Evolutionary conservation across 805 yeast species (phyloP).

Genomic region (Hanseniaspora occidentalis): DNA sequence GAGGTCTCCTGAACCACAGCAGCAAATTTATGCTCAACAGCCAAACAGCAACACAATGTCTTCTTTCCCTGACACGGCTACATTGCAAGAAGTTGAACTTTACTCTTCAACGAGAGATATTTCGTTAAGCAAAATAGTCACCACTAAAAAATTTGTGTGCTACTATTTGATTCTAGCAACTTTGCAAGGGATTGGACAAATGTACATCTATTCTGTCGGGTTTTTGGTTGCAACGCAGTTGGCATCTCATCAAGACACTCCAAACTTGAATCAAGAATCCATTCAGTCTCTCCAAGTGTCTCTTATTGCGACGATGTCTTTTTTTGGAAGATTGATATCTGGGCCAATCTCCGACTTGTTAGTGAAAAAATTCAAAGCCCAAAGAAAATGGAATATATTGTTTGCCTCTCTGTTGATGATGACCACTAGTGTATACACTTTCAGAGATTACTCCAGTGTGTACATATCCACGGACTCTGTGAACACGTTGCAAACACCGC

Average conservation of each 20-base stretch:
- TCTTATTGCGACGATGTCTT: conserved; percentile 49
- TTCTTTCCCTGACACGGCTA: not conserved
- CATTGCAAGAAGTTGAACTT: conserved; percentile 1
- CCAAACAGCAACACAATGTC: not conserved
- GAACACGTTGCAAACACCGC: conserved; percentile 1
- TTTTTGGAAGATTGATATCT: conserved; percentile 48
- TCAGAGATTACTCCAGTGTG: not conserved
- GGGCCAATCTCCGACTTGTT: conserved; percentile 57
- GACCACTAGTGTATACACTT: not conserved
- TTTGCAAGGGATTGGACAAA: conserved; percentile 54
- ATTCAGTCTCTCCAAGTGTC: conserved; percentile 65
- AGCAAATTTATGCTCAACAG: not conserved
- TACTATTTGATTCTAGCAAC: conserved; percentile 45
- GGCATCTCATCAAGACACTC: conserved; percentile 16
- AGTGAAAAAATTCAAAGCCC: conserved; percentile 37
- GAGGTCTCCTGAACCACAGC: not conserved
- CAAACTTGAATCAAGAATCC: conserved; percentile 26
- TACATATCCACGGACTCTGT: not conserved
- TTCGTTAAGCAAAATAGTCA: conserved; percentile 13
- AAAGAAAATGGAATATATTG: conserved; percentile 53
- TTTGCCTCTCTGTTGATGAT: conserved; percentile 19
- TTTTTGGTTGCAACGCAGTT: conserved; percentile 46
- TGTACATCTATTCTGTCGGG: conserved; percentile 63
- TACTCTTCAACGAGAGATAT: conserved; percentile 7
- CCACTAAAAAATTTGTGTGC: conserved; percentile 30